Base-by-base conservation (phyloP, 164 flowering plant species). In the Vitis cinerea region DNA sequence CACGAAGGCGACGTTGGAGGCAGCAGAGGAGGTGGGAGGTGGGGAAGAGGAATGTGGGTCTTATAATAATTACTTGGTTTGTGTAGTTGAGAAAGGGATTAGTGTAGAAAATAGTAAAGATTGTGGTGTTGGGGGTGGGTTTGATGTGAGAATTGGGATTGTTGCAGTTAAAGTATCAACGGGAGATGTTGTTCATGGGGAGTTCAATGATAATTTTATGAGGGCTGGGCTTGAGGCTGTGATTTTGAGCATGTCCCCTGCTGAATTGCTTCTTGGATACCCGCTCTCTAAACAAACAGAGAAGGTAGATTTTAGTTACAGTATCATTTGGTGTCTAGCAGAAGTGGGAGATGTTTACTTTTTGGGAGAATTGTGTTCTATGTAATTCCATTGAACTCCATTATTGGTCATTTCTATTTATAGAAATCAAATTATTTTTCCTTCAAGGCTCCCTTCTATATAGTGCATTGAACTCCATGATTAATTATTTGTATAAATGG, bases 1-100 rank as follows among this genome's bases (percentile, higher is more conserved):
- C 77, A 93, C 98, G 0, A 93, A 87, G 75, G 98, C 99, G 1
- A 95, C 99, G 1, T 66, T 95, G 50, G 99, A 89, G 78, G 97
- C 97, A 9, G 99, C 90, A 0, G 87, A 82, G 73, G 90, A 85
- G 63, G 60, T 87, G 50, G 97, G 91, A 8, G 93, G 90, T 14
- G 83, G 74, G 23, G 90, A 83, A 29, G 97, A 89, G 59, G 88
- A 82, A 19, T 83, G 83, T 64, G 88, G 88, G 16, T 59, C 71
- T 11, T 73, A 79, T 68, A 81, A 77, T 69, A 88, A 82, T 78
- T 90, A 87, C 67, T 74, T 95, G 84, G 75, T 84, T 70, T 93
- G 98, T 83, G 90, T 90, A 37, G 99, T 88, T 63, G 99, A 93
- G 72, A 80, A 66, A 69, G 77, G 59, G 11, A 59, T 71, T 61